A percentile compares a stretch with the other conserved stretches of the same genome.
These are phyloP conservation scores for Lentinula guzmanii DNA, from an alignment of 768 basidiomycete species.

Conservation along the genomic window DNA sequence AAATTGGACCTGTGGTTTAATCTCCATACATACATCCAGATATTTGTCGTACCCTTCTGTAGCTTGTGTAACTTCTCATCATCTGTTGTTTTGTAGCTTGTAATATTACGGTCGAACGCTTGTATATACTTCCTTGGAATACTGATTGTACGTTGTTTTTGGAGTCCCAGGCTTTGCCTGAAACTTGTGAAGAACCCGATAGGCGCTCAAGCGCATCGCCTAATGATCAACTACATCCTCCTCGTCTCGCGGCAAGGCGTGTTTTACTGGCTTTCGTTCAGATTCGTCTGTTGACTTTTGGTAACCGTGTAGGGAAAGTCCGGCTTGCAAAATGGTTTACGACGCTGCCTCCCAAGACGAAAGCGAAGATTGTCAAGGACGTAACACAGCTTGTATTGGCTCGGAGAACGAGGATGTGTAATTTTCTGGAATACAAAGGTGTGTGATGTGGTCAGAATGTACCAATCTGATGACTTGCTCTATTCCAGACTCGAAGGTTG, in stretches of 20 bases:
- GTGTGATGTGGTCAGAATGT: constrained; percentile 30
- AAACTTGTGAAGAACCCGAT: neutral
- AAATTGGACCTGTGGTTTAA: neutral
- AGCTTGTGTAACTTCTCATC: neutral
- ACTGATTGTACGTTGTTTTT: too few relatives aligned
- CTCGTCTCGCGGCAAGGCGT: constrained; percentile 89
- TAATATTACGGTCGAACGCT: too few relatives aligned
- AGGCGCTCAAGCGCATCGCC: neutral
- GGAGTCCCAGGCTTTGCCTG: too few relatives aligned
- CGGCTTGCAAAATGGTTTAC: constrained; percentile 95
- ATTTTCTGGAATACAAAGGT: constrained; percentile 97
- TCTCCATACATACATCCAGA: neutral
- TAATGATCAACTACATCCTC: constrained; percentile 89
- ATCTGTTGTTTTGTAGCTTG: too few relatives aligned
- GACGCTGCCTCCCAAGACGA: constrained; percentile 73
- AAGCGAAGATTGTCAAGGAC: constrained; percentile 91
- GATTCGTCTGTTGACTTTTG: neutral
- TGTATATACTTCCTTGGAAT: too few relatives aligned
- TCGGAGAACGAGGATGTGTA: constrained; percentile 87
- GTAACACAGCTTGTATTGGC: constrained; percentile 90
- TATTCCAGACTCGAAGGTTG: constrained; percentile 72
- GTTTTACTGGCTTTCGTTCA: constrained; percentile 15
- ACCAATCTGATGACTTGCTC: constrained; percentile 24
- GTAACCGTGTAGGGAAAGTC: constrained; percentile 63
- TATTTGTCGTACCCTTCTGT: neutral